Base-by-base conservation (phyloP, 768 basidiomycete genomes). In the Lyophyllum shimeji region DNA sequence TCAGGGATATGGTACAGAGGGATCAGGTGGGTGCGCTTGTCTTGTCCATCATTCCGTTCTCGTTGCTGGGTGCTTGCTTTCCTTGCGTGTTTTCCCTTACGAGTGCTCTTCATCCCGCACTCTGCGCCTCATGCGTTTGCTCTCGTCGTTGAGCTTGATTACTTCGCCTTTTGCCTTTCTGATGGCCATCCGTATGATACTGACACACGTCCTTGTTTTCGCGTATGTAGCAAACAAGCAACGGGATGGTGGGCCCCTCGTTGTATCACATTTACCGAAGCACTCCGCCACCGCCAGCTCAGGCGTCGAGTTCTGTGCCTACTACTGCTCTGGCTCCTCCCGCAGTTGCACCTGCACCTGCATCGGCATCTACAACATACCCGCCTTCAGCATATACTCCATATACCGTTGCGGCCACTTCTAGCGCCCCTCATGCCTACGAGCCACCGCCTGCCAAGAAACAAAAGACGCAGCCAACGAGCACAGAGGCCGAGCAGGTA, bases 361-460 rank as follows among this genome's bases (percentile, higher is more conserved):
- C 33, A 50, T 11, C 49, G 13, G 21, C 49, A 33, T 6, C 47
- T 24, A 3, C 64, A 60, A 15, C n/a, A 15, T 3, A 40, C 39
- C n/a, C 7, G 12, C 34, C 3, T n/a, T n/a, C 39, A 18, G 39
- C 34, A 37, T 37, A 12, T 37, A 37, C 15, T 13, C 4, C 34
- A 29, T 17, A 37, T 37, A 13, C 7, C 34, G 3, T 3, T 13
- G 34, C 5, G 29, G 9, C 29, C 29, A 9, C 5, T 29, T 29
- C 29, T 9, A 29, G 34, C 34, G 34, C 15, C 15, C 12, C 12
- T 17, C 15, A 11, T 27, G 58, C 63, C 12, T 63, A 63, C 43
- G 51, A 67, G 20, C 56, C 62, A 3, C 60, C 62, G 2, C 60
- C 60, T 13, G 27, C 31, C 13, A 60, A 56, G 46, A 61, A 54